Base-by-base conservation (phyloP, 495 filamentous ascomycete genomes). In the Penicillium cosmopolitanum region DNA sequence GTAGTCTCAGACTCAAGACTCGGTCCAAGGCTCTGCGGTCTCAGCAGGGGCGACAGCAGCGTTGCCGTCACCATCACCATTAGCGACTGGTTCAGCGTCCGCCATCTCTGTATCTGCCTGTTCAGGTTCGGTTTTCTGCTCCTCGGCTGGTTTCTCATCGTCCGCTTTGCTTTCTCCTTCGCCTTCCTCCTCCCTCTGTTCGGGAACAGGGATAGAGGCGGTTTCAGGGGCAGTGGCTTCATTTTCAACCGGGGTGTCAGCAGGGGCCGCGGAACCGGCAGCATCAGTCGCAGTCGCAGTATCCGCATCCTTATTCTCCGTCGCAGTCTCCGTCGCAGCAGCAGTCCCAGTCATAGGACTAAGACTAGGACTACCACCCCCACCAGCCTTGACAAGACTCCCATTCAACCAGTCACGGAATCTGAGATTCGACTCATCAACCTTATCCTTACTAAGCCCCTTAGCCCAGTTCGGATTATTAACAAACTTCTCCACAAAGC, bases 381-480 rank as follows among this genome's bases (percentile, higher is more conserved):
- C 28, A 38, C 28, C 28, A 38, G 11, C 36, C 36, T 38, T 38
- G 4, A 10, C 42, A 10, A 73, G 66, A 2, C 69, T 55, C 1
- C 74, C 77, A 51, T 74, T 70, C 51, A 81, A 53, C 75, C 74
- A 79, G 5, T 72, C 73, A 7, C 76, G 77, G 73, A 85, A 91
- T 4, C 80, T 81, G 60, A 85, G 78, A 59, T 91, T 91, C 18
- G 78, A 80, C 60, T 83, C 82, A 57, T 91, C 85, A 40, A 93
- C 89, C 52, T 90, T 82, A 50, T 89, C 89, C 55, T 85, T 85
- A 70, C 81, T 86, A 46, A 89, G 68, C 11, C 81, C 86, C 61
- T 86, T 87, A 77, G 93, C 92, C 88, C 90, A 94, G 28, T 71
- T 72, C 53, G 87, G 89, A 69, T 92, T 92, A 64, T 86, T 85